phyloP scores from a whole-genome alignment of 2,329 filamentous ascomycete species.

The Monosporascus ibericus region DNA sequence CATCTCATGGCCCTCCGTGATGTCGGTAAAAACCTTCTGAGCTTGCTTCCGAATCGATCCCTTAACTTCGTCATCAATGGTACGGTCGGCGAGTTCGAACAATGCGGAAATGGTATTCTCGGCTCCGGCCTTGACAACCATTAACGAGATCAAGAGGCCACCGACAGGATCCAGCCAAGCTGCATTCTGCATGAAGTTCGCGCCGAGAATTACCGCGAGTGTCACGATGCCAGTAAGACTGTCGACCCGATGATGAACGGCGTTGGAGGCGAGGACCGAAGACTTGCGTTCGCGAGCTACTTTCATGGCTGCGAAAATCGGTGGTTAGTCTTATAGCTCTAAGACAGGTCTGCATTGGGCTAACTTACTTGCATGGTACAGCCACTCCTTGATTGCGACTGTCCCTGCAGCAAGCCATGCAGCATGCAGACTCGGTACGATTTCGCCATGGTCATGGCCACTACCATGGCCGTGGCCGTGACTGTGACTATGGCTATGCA shows the following conservation, averaged over 20 bases:
- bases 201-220: constrained; percentile 79
- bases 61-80: constrained; percentile 80
- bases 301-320: constrained; percentile 68
- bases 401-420: constrained; percentile 90
- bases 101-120: constrained; percentile 78
- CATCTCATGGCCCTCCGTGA: constrained; percentile 51
- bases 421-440: constrained; percentile 81
- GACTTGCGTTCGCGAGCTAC: constrained; percentile 91
- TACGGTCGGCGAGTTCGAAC: constrained; percentile 83
- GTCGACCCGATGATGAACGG: constrained; percentile 92
- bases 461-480: constrained; percentile 47
- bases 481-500: constrained; percentile 54
- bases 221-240: constrained; percentile 93
- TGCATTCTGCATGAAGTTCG: constrained; percentile 78
- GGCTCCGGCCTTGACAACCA: constrained; percentile 88
- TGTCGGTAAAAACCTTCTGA: constrained; percentile 48
- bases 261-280: constrained; percentile 91
- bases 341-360: neutral
- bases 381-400: constrained; percentile 90
- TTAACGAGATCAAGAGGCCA: constrained; percentile 82
- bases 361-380: constrained; percentile 87
- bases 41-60: constrained; percentile 62
- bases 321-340: constrained; percentile 18
- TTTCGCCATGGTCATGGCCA: constrained; percentile 56
- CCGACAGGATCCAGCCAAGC: constrained; percentile 93